phyloP scores from a whole-genome alignment of 2,329 filamentous ascomycete species.

The Emergomyces orientalis region DNA sequence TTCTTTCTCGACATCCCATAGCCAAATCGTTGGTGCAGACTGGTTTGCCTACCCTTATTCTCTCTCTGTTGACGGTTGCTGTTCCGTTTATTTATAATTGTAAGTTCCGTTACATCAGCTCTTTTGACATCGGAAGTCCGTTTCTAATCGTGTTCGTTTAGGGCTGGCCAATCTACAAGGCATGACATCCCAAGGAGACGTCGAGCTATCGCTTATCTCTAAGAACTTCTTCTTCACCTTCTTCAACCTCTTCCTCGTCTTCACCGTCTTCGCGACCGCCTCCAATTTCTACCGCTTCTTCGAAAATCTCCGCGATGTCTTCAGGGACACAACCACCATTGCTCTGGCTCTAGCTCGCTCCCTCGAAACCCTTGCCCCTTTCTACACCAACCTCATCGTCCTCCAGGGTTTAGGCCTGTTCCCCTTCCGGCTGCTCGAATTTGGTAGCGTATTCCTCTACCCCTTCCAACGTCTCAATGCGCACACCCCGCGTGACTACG shows the following conservation, averaged over 20 bases:
- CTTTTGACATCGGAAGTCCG: background rate
- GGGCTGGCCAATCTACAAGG: slow-evolving; percentile 79
- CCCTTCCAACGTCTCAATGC: slow-evolving; percentile 69
- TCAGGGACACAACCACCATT: slow-evolving; percentile 70
- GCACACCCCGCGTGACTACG: slow-evolving; percentile 81
- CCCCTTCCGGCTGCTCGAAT: slow-evolving; percentile 81
- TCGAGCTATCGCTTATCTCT: slow-evolving; percentile 88
- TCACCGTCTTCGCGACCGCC: slow-evolving; percentile 76
- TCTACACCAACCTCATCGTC: slow-evolving; percentile 91
- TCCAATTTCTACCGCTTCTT: slow-evolving; percentile 61
- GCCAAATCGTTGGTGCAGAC: slow-evolving; percentile 72
- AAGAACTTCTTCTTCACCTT: slow-evolving; percentile 99
- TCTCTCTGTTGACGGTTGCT: slow-evolving; percentile 78
- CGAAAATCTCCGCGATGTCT: slow-evolving; percentile 56
- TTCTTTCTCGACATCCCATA: slow-evolving; percentile 59
- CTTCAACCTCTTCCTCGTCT: slow-evolving; percentile 96
- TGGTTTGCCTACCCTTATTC: slow-evolving; percentile 72
- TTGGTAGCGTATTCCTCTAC: slow-evolving; percentile 75
- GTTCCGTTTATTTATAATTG: slow-evolving; percentile 94
- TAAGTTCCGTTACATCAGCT: slow-evolving; percentile 28
- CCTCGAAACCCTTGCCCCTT: slow-evolving; percentile 63
- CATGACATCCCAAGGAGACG: slow-evolving; percentile 88
- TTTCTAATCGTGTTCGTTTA: slow-evolving; percentile 19
- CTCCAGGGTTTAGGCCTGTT: slow-evolving; percentile 89
- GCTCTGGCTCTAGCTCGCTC: slow-evolving; percentile 66